Evolutionary conservation across 1,284 basidiomycete genomes (phyloP), one percentile per base, ranked within the genome.

Genomic region (Trichosporon sp.): DNA sequence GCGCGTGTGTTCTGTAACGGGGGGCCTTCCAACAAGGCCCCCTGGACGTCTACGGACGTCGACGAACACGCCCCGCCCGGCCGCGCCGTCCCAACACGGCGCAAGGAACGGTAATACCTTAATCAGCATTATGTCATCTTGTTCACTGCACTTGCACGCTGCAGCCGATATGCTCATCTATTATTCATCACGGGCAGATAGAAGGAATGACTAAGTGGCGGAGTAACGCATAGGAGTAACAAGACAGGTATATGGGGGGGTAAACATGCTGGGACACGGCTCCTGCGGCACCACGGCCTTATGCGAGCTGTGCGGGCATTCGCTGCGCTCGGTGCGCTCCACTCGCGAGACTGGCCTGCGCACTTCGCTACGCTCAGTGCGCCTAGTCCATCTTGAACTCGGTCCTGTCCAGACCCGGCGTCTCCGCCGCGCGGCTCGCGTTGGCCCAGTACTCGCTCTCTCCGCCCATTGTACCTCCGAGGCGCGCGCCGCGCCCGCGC

Each of bases 401-500:
- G 21, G 27, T 15, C 15, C n/a, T n/a, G 29, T 60, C 56, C 21
- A 60, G 27, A 6, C 56, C 56, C 27, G 56, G 56, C 29, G 56
- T 60, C 23, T 62, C 66, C 27, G 69, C 72, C 18, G 65, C 71
- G 35, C 64, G 56, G 53, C 69, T 58, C 8, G 31, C 64, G 8
- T 74, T 72, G 4, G 73, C 78, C 78, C 77, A 80, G 67, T 78
- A 74, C 29, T 71, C 75, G 23, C 73, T 15, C 60, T 62, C 25
- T 7, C 47, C 6, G 65, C 64, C 21, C 66, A 66, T 60, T 1
- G 56, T 60, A 18, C 56, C 56, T 1, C 75, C 77, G 64, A 84
- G 70, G 34, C 74, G 76, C 6, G 81, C 83, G 2, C 83, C 83
- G 47, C 74, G 71, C 0, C 72, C 68, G 38, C 81, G 78, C 56